Evolutionary conservation across 2,329 filamentous ascomycete genomes (phyloP), one percentile per base, ranked within the genome.

Genomic region (Didymella pomorum): DNA sequence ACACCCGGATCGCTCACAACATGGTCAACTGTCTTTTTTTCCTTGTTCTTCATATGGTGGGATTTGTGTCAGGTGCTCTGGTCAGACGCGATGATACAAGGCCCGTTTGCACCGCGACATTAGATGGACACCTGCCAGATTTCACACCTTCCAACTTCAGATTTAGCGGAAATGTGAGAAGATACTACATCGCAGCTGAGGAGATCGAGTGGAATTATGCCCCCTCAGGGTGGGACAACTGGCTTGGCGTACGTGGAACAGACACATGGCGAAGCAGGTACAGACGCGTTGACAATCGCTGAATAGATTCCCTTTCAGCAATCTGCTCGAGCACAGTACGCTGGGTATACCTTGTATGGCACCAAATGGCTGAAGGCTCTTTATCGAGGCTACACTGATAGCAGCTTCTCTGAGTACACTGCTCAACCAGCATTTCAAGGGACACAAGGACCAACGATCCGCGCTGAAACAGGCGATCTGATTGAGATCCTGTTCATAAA

Each of bases 51-150:
- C 7, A 5, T 3, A 16, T 2, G 12, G 31, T 16, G 6, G 31
- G 31, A 16, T 4, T 33, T 16, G 8, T 16, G 9, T 33, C 31
- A 33, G 16, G 31, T 16, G 31, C 31, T 16, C 12, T 16, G 31
- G 6, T 14, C 31, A 33, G 31, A 33, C 31, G 31, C 14, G 7
- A 33, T n/a, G 12, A 16, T 14, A 9, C 4, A 60, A 53, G 41
- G 56, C 56, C 7, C 63, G 33, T 18, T 37, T 37, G 33, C n/a
- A 8, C 33, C 18, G 33, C 33, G 16, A 37, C n/a, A n/a, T 9
- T 37, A n/a, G n/a, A 37, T 37, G 33, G n/a, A 16, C 18, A 18
- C 14, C 8, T 37, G 16, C 33, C 33, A 10, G 33, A 37, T 2
- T 9, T 10, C 33, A 18, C n/a, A 8, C 33, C 16, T 9, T 37